Percentiles rank a stretch among this genome's conserved stretches.
Conservation (phyloP, 148 eudicot genomes). For the Cornus kousa region DNA sequence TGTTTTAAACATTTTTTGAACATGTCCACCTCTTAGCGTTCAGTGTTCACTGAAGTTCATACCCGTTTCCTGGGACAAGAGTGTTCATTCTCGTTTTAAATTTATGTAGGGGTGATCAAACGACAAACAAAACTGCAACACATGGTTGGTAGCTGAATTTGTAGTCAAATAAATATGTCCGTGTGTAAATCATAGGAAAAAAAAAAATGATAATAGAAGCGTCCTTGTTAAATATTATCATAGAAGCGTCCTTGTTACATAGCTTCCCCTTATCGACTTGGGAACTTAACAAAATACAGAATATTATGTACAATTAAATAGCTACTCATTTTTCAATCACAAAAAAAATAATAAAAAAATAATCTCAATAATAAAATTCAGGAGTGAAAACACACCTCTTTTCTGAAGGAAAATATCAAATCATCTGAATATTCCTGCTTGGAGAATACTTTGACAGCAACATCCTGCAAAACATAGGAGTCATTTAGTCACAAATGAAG, state of each 20-base stretch:
- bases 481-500: not conserved
- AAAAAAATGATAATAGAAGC: not conserved
- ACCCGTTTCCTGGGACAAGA: no score
- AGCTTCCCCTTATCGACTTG: not conserved
- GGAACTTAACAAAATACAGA: not conserved
- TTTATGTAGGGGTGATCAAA: not conserved
- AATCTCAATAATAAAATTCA: not conserved
- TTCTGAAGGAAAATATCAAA: slow-evolving; percentile 69
- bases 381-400: slow-evolving; percentile 56
- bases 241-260: not conserved
- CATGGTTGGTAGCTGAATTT: not conserved
- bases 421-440: slow-evolving; percentile 91
- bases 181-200: not conserved
- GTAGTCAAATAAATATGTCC: not conserved
- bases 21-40: not conserved
- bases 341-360: not conserved
- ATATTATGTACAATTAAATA: not conserved
- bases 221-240: no score
- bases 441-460: slow-evolving; percentile 88
- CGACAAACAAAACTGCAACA: not conserved
- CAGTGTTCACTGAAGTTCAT: not conserved
- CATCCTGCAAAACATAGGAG: slow-evolving; percentile 66
- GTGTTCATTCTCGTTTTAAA: not conserved
- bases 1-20: not conserved
- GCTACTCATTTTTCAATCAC: not conserved